Evolutionary conservation across 768 basidiomycete genomes (phyloP), one percentile per base, ranked within the genome.

Genomic region (Trichaptum fuscoviolaceum): DNA sequence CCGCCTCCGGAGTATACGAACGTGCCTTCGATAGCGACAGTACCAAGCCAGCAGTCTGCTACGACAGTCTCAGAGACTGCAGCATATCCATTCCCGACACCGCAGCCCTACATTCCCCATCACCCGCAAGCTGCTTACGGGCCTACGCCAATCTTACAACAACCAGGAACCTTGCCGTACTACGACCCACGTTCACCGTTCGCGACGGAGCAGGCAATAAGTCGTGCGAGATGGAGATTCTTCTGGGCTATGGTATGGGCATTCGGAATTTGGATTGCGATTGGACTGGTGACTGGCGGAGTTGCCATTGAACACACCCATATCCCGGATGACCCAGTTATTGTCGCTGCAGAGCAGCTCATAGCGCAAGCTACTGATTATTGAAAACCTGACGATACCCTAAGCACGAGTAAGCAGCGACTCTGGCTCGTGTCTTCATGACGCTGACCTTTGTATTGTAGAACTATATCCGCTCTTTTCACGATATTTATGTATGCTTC

Each of bases 141-240:
- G 17, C 81, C 82, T 0, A 82, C 81, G 26, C 81, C 81, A 27
- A 74, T 83, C 20, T 65, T 72, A 36, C 75, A 78, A 64, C 75
- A 75, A 57, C 73, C 77, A 65, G 70, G 76, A 64, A 71, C 75
- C n/a, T 70, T 81, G 59, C 78, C 79, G 7, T 79, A 77, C 67
- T 80, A 83, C 70, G 83, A 84, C 69, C 81, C 78, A 9, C 76
- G 71, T 42, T 80, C 80, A 26, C 71, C 75, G 24, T 72, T 81
- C 66, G 76, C 82, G 58, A 63, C 80, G 1, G 73, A 73, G 62
- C 75, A 74, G 64, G 82, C 83, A 30, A 70, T 68, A 9, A 66
- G 67, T 59, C 74, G 84, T 27, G 83, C 83, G 35, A 75, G 75
- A 60, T 69, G 78, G 79, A 77, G 84, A 36, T 84, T 84, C 66